Conservation (phyloP, 2,329 filamentous ascomycete genomes). For the Exophiala lecanii-corni region DNA sequence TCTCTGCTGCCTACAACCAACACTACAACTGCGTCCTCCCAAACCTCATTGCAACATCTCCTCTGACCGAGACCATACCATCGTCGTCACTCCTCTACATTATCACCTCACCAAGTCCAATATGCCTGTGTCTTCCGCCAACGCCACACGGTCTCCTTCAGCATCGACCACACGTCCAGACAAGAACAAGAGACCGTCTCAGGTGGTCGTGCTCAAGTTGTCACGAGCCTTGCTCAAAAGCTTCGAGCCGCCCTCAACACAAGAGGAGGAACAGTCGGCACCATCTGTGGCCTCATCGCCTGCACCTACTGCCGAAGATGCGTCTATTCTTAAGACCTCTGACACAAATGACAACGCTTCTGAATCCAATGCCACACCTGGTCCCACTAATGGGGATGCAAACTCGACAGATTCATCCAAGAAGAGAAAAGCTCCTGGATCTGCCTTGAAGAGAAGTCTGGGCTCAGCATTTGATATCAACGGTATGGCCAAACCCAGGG, state of each 20-base stretch:
- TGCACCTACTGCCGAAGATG: slow-evolving; percentile 28
- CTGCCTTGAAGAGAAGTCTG: slow-evolving; percentile 56
- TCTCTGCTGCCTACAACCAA: slow-evolving; percentile 19
- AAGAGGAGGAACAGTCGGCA: slow-evolving; percentile 29
- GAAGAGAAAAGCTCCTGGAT: slow-evolving; percentile 71
- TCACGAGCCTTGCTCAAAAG: slow-evolving; percentile 34
- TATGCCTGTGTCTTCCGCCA: slow-evolving; percentile 28
- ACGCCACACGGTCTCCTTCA: slow-evolving; percentile 27
- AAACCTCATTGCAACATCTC: background rate
- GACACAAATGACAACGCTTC: slow-evolving; percentile 36
- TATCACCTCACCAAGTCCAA: slow-evolving; percentile 5
- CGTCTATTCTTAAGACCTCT: slow-evolving; percentile 38
- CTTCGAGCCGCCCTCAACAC: slow-evolving; percentile 27
- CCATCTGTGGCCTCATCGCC: slow-evolving; percentile 36
- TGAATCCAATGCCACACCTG: slow-evolving; percentile 33
- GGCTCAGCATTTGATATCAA: slow-evolving; percentile 47
- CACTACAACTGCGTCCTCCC: slow-evolving; percentile 9
- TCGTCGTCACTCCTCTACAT: slow-evolving; percentile 17
- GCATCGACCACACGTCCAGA: slow-evolving; percentile 28
- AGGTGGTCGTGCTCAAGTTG: slow-evolving; percentile 37
- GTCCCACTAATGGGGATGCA: slow-evolving; percentile 43
- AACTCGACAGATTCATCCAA: slow-evolving; percentile 44
- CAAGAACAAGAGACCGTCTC: slow-evolving; percentile 30
- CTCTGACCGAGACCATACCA: background rate
- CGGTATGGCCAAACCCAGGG: slow-evolving; percentile 62